Percentiles rank a stretch among this genome's conserved stretches.
These are phyloP conservation scores for Huiozyma naganishii DNA, from an alignment of 805 yeast species.

Conservation along the genomic window DNA sequence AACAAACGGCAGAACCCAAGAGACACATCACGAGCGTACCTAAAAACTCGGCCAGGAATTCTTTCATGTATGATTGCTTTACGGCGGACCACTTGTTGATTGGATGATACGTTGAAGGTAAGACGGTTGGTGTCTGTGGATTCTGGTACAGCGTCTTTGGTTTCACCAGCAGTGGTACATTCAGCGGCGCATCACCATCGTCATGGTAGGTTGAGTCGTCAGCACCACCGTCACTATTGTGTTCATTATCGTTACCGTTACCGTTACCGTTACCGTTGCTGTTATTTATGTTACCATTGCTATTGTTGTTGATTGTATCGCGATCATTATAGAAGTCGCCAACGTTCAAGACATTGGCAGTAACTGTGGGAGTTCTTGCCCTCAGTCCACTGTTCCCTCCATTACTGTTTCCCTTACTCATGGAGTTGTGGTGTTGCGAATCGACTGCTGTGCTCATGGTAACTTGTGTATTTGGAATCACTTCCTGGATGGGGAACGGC, in stretches of 20 bases:
- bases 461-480: slow-evolving; percentile 23
- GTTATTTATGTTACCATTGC: neutral
- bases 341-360: slow-evolving; percentile 15
- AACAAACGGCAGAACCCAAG: slow-evolving; percentile 40
- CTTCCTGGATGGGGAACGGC: slow-evolving; percentile 23
- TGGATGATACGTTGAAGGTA: slow-evolving; percentile 29
- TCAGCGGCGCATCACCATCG: slow-evolving; percentile 5
- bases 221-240: slow-evolving; percentile 1
- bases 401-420: neutral
- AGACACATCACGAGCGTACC: slow-evolving; percentile 38
- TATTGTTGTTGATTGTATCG: slow-evolving; percentile 2
- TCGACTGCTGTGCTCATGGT: slow-evolving; percentile 12
- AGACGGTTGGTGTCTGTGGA: slow-evolving; percentile 29
- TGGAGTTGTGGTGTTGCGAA: neutral
- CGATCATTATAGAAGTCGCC: slow-evolving; percentile 8
- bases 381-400: slow-evolving; percentile 5
- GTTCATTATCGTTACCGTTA: neutral
- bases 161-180: slow-evolving; percentile 25
- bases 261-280: slow-evolving; percentile 1
- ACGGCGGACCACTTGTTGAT: slow-evolving; percentile 28
- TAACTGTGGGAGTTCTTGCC: slow-evolving; percentile 14
- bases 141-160: slow-evolving; percentile 30
- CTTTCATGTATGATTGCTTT: slow-evolving; percentile 31
- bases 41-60: slow-evolving; percentile 41
- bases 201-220: slow-evolving; percentile 2